Evolutionary conservation across 169 alveolate species (phyloP), one percentile per base, ranked within the genome.

Genomic region (Eimeria necatrix): DNA sequence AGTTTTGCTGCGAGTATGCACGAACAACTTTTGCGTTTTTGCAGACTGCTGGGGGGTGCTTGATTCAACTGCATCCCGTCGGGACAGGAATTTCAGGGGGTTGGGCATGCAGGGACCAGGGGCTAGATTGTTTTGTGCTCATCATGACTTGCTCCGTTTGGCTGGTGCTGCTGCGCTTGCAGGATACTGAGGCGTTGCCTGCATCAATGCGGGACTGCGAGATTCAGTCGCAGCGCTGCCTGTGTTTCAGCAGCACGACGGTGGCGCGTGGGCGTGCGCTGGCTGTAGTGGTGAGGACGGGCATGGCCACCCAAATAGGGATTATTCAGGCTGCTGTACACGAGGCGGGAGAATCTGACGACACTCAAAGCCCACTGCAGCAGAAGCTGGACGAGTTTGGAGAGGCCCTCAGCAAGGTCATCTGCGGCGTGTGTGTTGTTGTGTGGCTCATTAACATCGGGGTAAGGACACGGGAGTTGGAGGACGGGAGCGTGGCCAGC

Each of bases 291-390:
- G 98, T 97, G 16, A 96, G 98, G 7, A 99, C 99, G n/a, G 99
- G 99, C 22, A 99, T 99, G 99, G 93, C 95, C 14, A 99, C 99
- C 9, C 99, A 99, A 94, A 99, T 99, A n/a, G 99, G 99, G 4
- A 97, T 98, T 83, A 98, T 99, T 51, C 99, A 99, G 95, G 95
- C 97, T 51, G 99, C 99, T 18, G 99, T 99, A 5, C 96, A 98
- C 41, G 99, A 98, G 84, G 99, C 99, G 1, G 98, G 98, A 0
- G 97, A 92, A n/a, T 98, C 96, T 9, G 99, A 98, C 92, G 99
- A 99, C 93, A 98, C 98, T 92, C 98, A 95, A 41, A 99, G 99
- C 20, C 99, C 99, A 4, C 96, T 99, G 89, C 99, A 99, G 97
- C 97, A 98, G 97, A 99, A 98, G 96, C 97, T 99, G 60, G 99